A percentile compares a stretch with the other conserved stretches of the same genome.
Conservation (phyloP, 768 basidiomycete genomes). For the Lactarius psammicola region DNA sequence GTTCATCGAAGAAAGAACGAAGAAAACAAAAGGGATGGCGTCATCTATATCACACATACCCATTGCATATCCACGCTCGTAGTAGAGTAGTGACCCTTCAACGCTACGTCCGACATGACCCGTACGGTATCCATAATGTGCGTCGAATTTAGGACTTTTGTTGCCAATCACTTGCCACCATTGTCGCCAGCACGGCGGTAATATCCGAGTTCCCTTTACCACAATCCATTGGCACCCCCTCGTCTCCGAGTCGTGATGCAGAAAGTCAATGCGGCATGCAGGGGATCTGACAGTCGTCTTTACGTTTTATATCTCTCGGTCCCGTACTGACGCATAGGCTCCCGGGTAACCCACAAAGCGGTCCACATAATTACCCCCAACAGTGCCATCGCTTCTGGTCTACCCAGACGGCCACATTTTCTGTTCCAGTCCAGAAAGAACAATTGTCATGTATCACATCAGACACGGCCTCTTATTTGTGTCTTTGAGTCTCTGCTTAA, state of each 20-base stretch:
- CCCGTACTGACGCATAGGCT: background rate
- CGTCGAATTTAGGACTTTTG: background rate
- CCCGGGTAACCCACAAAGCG: too few relatives aligned
- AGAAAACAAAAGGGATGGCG: conserved; percentile 10
- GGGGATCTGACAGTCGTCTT: background rate
- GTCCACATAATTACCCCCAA: too few relatives aligned
- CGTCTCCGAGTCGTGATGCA: background rate
- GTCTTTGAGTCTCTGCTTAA: background rate
- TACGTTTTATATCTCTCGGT: background rate
- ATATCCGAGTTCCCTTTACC: background rate
- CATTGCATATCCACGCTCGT: conserved; percentile 12
- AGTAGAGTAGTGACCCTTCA: background rate
- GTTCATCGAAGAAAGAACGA: background rate
- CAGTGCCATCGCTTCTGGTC: too few relatives aligned
- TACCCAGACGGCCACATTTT: background rate
- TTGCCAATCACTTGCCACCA: background rate
- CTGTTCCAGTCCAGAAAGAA: background rate
- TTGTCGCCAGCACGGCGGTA: background rate
- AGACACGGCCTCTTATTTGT: background rate
- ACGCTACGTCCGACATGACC: conserved; percentile 2
- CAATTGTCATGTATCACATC: background rate
- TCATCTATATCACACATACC: conserved; percentile 19
- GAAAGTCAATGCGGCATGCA: background rate
- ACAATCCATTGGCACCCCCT: background rate
- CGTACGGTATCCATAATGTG: conserved; percentile 12